These are phyloP conservation scores for Penicillium occitanis DNA, from an alignment of 2,329 filamentous ascomycete species.

Conservation along the genomic window DNA sequence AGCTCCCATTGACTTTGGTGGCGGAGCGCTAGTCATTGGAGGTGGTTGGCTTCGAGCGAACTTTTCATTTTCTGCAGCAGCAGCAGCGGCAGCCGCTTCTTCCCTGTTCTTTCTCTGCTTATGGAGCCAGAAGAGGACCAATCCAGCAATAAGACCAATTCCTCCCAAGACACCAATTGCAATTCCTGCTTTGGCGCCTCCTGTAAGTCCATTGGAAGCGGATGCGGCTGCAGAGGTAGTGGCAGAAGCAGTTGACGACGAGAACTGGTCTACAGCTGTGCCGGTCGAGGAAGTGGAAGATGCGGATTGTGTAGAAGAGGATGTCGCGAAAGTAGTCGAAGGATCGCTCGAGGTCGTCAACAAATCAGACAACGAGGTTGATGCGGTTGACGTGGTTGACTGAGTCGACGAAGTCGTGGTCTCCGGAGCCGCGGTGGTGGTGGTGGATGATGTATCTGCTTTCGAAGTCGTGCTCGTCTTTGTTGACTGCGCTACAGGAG, in stretches of 20 bases:
- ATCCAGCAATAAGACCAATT: conserved; percentile 64
- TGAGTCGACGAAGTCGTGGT: conserved; percentile 12
- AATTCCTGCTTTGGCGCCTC: conserved; percentile 71
- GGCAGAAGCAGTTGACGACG: conserved; percentile 27
- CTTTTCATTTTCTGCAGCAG: conserved; percentile 65
- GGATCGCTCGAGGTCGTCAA: conserved; percentile 16
- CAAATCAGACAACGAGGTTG: conserved; percentile 11
- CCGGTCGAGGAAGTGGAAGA: conserved; percentile 16
- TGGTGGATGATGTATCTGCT: not conserved
- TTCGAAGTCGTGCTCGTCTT: conserved; percentile 10
- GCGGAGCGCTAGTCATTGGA: conserved; percentile 34
- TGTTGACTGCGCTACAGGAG: conserved; percentile 21
- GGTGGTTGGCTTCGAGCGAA: conserved; percentile 30
- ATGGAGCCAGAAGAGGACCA: conserved; percentile 70
- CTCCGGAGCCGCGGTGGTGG: not conserved
- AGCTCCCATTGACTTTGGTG: conserved; percentile 21
- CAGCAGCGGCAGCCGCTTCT: conserved; percentile 41
- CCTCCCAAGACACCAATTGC: conserved; percentile 76
- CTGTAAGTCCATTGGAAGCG: conserved; percentile 41
- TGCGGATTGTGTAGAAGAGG: conserved; percentile 12
- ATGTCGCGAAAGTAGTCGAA: conserved; percentile 19
- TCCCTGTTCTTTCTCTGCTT: conserved; percentile 53
- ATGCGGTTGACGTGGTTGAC: not conserved
- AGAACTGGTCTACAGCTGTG: conserved; percentile 24
- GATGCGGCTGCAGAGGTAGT: conserved; percentile 23